phyloP scores from a whole-genome alignment of 208 protist genomes.

The Wallacemonas sp. region DNA sequence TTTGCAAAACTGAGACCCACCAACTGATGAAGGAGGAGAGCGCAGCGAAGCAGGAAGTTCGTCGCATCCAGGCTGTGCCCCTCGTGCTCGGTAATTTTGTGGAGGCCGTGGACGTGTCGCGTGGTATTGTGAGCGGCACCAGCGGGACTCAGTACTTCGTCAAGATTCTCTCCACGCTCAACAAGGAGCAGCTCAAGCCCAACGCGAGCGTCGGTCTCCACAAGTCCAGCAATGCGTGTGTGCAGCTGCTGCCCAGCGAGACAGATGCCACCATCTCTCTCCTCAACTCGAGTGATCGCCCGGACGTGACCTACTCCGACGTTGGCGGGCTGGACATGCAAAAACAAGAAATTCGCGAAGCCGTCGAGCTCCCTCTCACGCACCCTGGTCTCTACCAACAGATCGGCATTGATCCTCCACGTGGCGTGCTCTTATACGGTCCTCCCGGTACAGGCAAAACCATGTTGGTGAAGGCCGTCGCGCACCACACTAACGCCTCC shows the following conservation, averaged over 20 bases:
- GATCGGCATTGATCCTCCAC: constrained; percentile 99
- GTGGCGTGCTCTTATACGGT: constrained; percentile 99
- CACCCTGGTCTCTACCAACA: constrained; percentile 99
- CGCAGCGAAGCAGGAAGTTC: constrained; percentile 94
- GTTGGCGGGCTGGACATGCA: constrained; percentile 99
- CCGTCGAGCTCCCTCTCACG: constrained; percentile 99
- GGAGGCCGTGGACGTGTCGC: constrained; percentile 98
- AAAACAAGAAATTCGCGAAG: constrained; percentile 99
- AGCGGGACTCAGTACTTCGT: constrained; percentile 98
- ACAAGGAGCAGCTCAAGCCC: constrained; percentile 99
- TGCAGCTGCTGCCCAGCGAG: constrained; percentile 98
- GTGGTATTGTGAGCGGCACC: constrained; percentile 95
- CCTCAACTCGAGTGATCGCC: constrained; percentile 90
- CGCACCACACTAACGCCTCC: constrained; percentile 98
- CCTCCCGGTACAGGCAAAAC: constrained; percentile 98
- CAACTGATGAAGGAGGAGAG: constrained; percentile 88
- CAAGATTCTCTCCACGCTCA: constrained; percentile 96
- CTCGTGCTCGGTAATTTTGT: constrained; percentile 99
- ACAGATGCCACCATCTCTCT: constrained; percentile 98
- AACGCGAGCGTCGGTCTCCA: constrained; percentile 99
- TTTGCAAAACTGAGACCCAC: constrained; percentile 88
- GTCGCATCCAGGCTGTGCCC: constrained; percentile 99
- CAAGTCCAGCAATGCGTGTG: constrained; percentile 98
- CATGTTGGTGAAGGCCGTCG: constrained; percentile 99
- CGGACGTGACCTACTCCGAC: constrained; percentile 96